phyloP scores from a whole-genome alignment of 257 asterid species.

The Rhazya stricta region DNA sequence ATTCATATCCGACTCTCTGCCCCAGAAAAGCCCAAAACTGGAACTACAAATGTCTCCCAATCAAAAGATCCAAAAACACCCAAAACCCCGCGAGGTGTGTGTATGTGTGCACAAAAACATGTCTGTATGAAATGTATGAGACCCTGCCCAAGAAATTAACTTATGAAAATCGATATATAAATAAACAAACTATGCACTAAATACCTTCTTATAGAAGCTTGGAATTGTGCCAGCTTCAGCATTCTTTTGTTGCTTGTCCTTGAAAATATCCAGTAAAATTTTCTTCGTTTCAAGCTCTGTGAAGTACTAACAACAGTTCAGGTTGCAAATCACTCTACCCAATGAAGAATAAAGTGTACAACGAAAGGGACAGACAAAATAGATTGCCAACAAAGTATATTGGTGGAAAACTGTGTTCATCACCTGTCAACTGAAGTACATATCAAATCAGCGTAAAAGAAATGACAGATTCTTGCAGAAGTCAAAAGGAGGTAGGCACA shows the following conservation, averaged over 20 bases:
- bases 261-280: constrained; percentile 86
- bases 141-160: not conserved
- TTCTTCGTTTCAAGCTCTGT: constrained; percentile 94
- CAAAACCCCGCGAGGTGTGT: not conserved
- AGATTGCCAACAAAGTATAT: not conserved
- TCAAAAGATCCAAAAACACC: not conserved
- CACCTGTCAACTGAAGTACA: not conserved
- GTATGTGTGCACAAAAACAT: not conserved
- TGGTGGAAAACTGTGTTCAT: not conserved
- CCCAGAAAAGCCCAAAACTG: not conserved
- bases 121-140: not conserved
- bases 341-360: not conserved
- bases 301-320: constrained; percentile 4
- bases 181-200: constrained; percentile 2
- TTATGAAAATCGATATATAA: not conserved
- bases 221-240: constrained; percentile 94
- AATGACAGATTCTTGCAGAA: not conserved
- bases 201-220: constrained; percentile 89
- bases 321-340: not conserved
- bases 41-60: not conserved
- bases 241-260: constrained; percentile 90
- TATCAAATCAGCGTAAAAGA: not conserved
- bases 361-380: not conserved
- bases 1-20: not conserved
- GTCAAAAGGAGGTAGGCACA: not conserved